Conservation (phyloP, 164 flowering plant species). For the Tetracentron sinense region DNA sequence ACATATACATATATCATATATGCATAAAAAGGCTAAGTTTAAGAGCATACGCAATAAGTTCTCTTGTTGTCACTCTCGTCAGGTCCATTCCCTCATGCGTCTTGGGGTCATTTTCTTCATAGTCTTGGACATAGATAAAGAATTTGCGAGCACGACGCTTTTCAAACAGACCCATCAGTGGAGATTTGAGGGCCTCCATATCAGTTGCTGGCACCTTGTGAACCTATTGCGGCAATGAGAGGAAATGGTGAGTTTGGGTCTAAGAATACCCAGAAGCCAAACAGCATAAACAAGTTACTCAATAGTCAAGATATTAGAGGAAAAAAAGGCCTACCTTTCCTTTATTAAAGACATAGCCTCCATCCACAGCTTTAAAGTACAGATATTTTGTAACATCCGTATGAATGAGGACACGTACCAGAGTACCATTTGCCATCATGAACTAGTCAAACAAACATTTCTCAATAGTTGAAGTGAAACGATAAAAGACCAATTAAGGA, state of each 20-base stretch:
- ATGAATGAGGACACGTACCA: slow-evolving; percentile 88
- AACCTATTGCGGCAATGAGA: slow-evolving; percentile 39
- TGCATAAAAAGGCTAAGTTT: neutral
- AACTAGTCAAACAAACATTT: slow-evolving; percentile 43
- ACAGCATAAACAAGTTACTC: neutral
- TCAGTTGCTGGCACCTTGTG: slow-evolving; percentile 97
- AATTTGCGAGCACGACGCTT: slow-evolving; percentile 95
- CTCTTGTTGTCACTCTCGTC: slow-evolving; percentile 73
- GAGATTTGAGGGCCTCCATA: slow-evolving; percentile 91
- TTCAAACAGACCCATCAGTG: slow-evolving; percentile 93
- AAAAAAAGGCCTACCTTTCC: slow-evolving; percentile 55
- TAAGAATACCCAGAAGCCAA: neutral
- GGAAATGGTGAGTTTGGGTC: neutral
- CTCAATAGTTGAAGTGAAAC: neutral
- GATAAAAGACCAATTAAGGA: neutral
- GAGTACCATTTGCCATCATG: slow-evolving; percentile 94
- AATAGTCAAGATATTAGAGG: neutral
- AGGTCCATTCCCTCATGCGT: slow-evolving; percentile 94
- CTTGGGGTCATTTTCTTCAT: slow-evolving; percentile 76
- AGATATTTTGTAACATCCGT: slow-evolving; percentile 90
- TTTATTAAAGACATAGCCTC: slow-evolving; percentile 79
- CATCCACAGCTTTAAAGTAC: slow-evolving; percentile 87
- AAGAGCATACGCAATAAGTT: slow-evolving; percentile 70
- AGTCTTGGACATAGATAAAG: slow-evolving; percentile 87
- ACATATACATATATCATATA: neutral